Percentiles rank a stretch among this genome's conserved stretches.
Conservation (phyloP, 2,329 filamentous ascomycete species). For the Parafenestella ontariensis region DNA sequence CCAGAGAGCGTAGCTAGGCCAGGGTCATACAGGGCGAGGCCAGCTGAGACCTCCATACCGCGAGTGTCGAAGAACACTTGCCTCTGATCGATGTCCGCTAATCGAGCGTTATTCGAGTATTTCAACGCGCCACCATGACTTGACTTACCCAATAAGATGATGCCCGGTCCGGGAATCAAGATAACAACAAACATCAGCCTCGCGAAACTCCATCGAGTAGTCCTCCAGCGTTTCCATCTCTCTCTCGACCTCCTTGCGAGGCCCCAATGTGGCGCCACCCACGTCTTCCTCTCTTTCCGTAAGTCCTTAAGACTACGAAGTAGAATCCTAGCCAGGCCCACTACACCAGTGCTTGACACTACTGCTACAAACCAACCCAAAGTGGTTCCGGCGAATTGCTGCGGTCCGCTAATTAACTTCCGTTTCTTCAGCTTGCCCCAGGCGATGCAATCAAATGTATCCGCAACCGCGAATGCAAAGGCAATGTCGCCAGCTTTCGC, state of each 20-base stretch:
- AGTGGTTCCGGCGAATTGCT: background rate
- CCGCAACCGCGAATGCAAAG: conserved; percentile 21
- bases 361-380: background rate
- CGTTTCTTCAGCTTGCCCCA: conserved; percentile 15
- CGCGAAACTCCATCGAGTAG: conserved; percentile 12
- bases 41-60: conserved; percentile 16
- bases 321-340: background rate
- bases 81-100: background rate
- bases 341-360: background rate
- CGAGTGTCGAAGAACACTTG: background rate
- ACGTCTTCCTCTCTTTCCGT: background rate
- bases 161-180: conserved; percentile 21
- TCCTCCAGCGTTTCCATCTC: background rate
- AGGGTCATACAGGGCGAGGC: conserved; percentile 18
- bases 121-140: background rate
- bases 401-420: background rate
- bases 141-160: conserved; percentile 21
- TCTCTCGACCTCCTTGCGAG: background rate
- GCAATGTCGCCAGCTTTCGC: conserved; percentile 24
- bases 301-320: background rate
- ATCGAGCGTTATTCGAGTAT: background rate
- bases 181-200: conserved; percentile 14
- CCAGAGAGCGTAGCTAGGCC: conserved; percentile 1
- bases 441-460: conserved; percentile 18
- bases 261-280: background rate